A percentile compares a stretch with the other conserved stretches of the same genome.
Conservation (phyloP, 805 yeast genomes). For the Wickerhamiella sorbophila region DNA sequence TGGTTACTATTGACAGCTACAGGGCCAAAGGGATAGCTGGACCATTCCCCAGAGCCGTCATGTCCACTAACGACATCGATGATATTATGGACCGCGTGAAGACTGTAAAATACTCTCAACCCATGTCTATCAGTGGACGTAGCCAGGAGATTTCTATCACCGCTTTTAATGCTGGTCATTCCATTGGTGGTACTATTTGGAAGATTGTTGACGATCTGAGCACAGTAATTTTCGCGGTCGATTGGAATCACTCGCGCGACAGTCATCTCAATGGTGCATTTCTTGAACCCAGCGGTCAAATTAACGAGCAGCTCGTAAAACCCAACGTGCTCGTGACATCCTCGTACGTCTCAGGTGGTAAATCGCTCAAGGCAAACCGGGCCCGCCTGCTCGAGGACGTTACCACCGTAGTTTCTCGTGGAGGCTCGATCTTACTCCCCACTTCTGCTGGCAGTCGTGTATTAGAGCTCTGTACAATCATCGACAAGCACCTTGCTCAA, state of each 20-base stretch:
- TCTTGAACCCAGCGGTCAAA: conserved; percentile 41
- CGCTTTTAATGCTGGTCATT: conserved; percentile 83
- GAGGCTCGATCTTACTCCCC: conserved; percentile 75
- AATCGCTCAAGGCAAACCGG: conserved; percentile 41
- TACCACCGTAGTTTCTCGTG: conserved; percentile 50
- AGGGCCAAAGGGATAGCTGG: conserved; percentile 62
- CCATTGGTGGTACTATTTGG: conserved; percentile 92
- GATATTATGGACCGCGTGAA: conserved; percentile 58
- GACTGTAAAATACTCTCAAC: conserved; percentile 67
- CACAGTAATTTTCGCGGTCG: conserved; percentile 72
- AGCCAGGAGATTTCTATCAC: conserved; percentile 38
- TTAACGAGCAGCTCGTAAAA: conserved; percentile 44
- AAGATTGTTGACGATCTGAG: conserved; percentile 57
- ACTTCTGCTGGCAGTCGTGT: conserved; percentile 69
- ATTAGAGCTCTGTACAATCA: conserved; percentile 57
- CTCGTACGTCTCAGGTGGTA: conserved; percentile 40
- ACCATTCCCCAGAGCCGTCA: conserved; percentile 37
- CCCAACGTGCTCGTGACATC: conserved; percentile 78
- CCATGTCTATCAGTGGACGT: conserved; percentile 20
- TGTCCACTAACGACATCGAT: conserved; percentile 65
- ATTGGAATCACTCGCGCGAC: conserved; percentile 92
- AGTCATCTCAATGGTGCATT: conserved; percentile 66
- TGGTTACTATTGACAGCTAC: conserved; percentile 72
- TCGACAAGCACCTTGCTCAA: conserved; percentile 51
- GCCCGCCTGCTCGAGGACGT: conserved; percentile 49